A percentile compares a stretch with the other conserved stretches of the same genome.
These are phyloP conservation scores for Arbutus unedo DNA, from an alignment of 148 eudicot genomes.

Conservation along the genomic window DNA sequence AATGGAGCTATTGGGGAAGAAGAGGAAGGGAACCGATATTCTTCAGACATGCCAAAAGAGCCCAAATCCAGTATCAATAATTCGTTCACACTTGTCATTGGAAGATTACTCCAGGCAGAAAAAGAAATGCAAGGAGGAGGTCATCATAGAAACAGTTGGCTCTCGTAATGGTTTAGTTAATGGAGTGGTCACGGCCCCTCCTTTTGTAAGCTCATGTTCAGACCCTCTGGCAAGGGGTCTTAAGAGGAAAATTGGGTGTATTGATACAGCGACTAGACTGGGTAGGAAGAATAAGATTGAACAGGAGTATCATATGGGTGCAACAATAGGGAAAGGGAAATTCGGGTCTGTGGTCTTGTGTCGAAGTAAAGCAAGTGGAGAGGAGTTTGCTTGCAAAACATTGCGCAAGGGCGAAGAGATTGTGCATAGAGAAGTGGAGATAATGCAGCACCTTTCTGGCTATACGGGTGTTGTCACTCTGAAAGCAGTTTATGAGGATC, in stretches of 20 bases:
- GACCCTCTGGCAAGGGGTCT: constrained; percentile 50
- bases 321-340: constrained; percentile 68
- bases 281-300: constrained; percentile 85
- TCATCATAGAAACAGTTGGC: constrained; percentile 32
- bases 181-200: constrained; percentile 52
- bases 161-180: constrained; percentile 50
- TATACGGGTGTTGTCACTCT: constrained; percentile 82
- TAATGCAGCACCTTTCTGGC: constrained; percentile 97
- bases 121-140: constrained; percentile 61
- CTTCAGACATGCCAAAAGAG: constrained; percentile 29
- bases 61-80: constrained; percentile 50
- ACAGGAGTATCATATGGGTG: constrained; percentile 53
- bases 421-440: constrained; percentile 92
- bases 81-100: constrained; percentile 59
- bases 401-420: constrained; percentile 87
- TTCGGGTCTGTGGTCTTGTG: constrained; percentile 91
- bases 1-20: constrained; percentile 69
- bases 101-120: constrained; percentile 58
- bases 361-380: constrained; percentile 49
- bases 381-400: constrained; percentile 82
- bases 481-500: constrained; percentile 81
- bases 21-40: constrained; percentile 62
- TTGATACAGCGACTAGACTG: constrained; percentile 66
- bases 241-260: constrained; percentile 85
- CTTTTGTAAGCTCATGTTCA: constrained; percentile 38